phyloP scores from a whole-genome alignment of 2,329 filamentous ascomycete genomes.

The Diaporthe sp. region DNA sequence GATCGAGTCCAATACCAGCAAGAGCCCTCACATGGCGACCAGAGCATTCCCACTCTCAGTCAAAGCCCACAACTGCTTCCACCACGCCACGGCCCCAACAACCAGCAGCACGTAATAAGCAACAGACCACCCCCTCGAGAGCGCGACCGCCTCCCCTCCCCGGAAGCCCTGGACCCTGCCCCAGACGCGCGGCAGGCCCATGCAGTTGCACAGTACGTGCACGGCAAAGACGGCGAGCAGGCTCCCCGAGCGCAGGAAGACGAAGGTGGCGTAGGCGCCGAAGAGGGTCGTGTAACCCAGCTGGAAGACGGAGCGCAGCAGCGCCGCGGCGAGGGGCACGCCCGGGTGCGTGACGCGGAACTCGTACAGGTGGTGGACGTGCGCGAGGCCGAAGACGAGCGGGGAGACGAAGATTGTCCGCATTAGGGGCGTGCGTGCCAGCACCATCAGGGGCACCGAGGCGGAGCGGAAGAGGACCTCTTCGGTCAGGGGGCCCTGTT shows the following conservation, averaged over 20 bases:
- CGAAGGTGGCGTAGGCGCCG: conserved; percentile 89
- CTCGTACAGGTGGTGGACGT: conserved; percentile 96
- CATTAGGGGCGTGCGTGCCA: conserved; percentile 69
- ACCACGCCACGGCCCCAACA: conserved; percentile 79
- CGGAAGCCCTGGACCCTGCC: conserved; percentile 73
- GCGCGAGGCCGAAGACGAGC: conserved; percentile 91
- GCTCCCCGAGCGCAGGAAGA: conserved; percentile 88
- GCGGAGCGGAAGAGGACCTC: conserved; percentile 94
- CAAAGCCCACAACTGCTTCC: conserved; percentile 75
- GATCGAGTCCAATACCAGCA: not conserved
- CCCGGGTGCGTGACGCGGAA: conserved; percentile 85
- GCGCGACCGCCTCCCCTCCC: conserved; percentile 39
- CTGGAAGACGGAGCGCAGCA: conserved; percentile 83
- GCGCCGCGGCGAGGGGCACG: conserved; percentile 71
- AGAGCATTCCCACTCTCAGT: conserved; percentile 73
- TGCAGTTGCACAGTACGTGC: conserved; percentile 92
- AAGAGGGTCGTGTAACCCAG: conserved; percentile 93
- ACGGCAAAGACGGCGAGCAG: conserved; percentile 80
- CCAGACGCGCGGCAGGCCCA: conserved; percentile 89
- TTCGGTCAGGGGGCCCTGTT: conserved; percentile 86
- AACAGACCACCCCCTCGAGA: conserved; percentile 70
- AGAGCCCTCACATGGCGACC: conserved; percentile 42
- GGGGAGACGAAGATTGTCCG: conserved; percentile 85
- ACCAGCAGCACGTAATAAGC: conserved; percentile 85
- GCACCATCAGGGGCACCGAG: conserved; percentile 84